Base-by-base conservation (phyloP, 768 basidiomycete genomes). In the Trichaptum fuscoviolaceum region DNA sequence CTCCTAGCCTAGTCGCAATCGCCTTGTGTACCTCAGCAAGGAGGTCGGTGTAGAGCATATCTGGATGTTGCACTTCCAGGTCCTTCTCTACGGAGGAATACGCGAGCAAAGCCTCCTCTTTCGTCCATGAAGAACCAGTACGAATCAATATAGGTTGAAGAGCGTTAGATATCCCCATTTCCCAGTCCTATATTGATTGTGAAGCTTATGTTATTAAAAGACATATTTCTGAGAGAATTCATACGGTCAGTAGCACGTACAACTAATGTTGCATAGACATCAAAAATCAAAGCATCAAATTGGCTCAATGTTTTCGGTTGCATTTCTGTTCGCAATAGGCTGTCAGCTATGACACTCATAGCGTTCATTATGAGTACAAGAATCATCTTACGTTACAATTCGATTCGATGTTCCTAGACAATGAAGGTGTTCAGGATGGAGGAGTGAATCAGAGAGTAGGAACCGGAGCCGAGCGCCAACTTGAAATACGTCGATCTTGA, bases 11-110 rank as follows among this genome's bases (percentile, higher is more conserved):
- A 57, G 75, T 74, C 25, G 75, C 75, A 27, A 83, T 66, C 52
- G 73, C 73, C 18, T 70, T 73, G 67, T 77, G 74, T 7, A 69
- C 72, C 18, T 70, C 67, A 6, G 85, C 83, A 23, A 93, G 81
- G 60, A 92, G 78, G 63, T 86, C 82, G 20, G 83, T 73, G 74
- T 92, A 93, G 6, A 84, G 80, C 78, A 86, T 81, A 17, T 77
- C 76, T 1, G 86, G 90, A 69, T 84, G 78, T 69, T 85, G 83
- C 4, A 74, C 78, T 70, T 90, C 85, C 35, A 92, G 77, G 60
- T 85, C 82, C 27, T 69, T 75, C 73, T 92, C 89, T 27, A 85
- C 80, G 17, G 77, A 76, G 17, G 74, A 73, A 69, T 85, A 90
- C 0, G 83, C 82, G 23, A 75, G 70, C 25, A 91, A 75, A 0